These are phyloP conservation scores for Coemansia sp. DNA, from an alignment of 192 early-diverging fungal species.

Conservation along the genomic window DNA sequence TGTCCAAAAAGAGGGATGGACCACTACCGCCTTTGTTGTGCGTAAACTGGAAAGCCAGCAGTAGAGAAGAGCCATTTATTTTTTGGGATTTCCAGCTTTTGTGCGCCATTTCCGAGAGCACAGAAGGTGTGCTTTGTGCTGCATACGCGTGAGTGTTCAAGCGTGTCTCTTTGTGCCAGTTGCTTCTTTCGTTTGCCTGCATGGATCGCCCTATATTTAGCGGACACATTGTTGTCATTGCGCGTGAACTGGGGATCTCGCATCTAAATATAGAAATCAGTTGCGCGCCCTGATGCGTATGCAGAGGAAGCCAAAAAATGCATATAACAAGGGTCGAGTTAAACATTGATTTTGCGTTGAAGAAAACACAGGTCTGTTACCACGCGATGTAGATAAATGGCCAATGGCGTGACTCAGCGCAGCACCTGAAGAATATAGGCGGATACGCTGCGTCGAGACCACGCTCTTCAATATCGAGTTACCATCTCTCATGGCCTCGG, in stretches of 20 bases:
- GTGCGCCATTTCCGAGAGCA: conserved; percentile 1
- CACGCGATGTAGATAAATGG: neutral
- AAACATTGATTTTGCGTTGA: too few species aligned
- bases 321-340: too few species aligned
- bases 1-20: conserved; percentile 5
- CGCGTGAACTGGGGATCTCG: neutral
- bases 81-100: neutral
- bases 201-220: conserved; percentile 5
- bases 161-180: neutral
- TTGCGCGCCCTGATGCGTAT: neutral
- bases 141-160: neutral
- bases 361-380: neutral
- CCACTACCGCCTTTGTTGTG: conserved; percentile 2
- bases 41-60: conserved; percentile 3
- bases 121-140: neutral
- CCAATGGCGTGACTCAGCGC: neutral
- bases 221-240: neutral
- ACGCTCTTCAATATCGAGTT: neutral
- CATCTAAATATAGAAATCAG: neutral
- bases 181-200: neutral
- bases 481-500: neutral
- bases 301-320: too few species aligned
- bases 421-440: neutral
- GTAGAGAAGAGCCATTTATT: conserved; percentile 6
- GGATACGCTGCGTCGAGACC: neutral